Conservation (phyloP, 768 basidiomycete species). For the Russula foetens region DNA sequence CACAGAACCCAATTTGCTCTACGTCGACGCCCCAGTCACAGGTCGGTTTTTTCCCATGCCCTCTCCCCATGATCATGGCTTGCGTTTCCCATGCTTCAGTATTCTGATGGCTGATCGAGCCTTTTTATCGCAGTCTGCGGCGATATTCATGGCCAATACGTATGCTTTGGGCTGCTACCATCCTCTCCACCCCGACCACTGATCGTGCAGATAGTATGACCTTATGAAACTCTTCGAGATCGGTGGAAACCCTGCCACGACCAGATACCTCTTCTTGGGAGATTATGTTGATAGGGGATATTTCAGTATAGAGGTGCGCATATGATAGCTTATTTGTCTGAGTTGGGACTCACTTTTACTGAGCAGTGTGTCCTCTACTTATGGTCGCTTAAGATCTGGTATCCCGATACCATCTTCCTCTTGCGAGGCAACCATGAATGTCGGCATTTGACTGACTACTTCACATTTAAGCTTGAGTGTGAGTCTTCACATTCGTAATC, state of each 20-base stretch:
- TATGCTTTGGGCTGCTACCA: slow-evolving; percentile 33
- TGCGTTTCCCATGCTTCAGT: slow-evolving; percentile 16
- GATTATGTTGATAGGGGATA: slow-evolving; percentile 74
- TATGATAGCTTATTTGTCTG: background rate
- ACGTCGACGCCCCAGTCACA: slow-evolving; percentile 96
- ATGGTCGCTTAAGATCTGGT: slow-evolving; percentile 99
- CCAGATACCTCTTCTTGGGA: slow-evolving; percentile 65
- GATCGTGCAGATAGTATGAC: slow-evolving; percentile 43
- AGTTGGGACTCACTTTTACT: slow-evolving; percentile 10
- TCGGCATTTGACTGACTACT: slow-evolving; percentile 96
- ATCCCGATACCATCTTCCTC: slow-evolving; percentile 93
- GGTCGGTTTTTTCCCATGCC: slow-evolving; percentile 41
- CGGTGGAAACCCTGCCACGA: slow-evolving; percentile 65
- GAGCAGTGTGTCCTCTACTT: slow-evolving; percentile 90
- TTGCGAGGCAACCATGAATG: slow-evolving; percentile 99
- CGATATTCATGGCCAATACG: slow-evolving; percentile 99
- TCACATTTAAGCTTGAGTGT: slow-evolving; percentile 99
- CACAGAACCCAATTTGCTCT: slow-evolving; percentile 81
- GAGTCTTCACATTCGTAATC: slow-evolving; percentile 27
- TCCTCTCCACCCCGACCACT: slow-evolving; percentile 8
- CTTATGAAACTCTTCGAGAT: slow-evolving; percentile 77
- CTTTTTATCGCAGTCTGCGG: slow-evolving; percentile 48
- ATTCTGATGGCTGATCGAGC: slow-evolving; percentile 27
- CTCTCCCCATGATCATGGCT: slow-evolving; percentile 7
- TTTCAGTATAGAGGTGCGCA: slow-evolving; percentile 60